Evolutionary conservation across 2,329 filamentous ascomycete genomes (phyloP), one percentile per base, ranked within the genome.

Genomic region (Pyrenophora seminiperda): DNA sequence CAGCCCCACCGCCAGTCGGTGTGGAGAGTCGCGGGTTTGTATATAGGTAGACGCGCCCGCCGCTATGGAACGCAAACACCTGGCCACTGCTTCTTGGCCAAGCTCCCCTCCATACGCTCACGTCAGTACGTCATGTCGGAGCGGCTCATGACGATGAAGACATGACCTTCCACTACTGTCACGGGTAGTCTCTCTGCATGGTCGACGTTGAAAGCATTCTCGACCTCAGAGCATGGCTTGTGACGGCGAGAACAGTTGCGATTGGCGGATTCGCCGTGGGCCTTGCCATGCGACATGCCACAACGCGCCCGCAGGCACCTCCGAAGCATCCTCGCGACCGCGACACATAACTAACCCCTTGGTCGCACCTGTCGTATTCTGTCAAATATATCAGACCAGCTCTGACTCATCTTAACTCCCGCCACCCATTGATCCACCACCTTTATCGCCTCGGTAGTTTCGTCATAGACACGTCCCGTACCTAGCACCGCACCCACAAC

Each of bases 381-480:
- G 54, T 42, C 10, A 53, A 31, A n/a, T 42, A 42, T n/a, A 41
- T 15, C 34, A 41, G 34, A 38, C 34, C 47, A 46, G 50, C 18
- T 56, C 51, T 62, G 58, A 61, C 58, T 62, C 63, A 63, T 44
- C 47, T 17, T 45, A 17, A 41, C 41, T 32, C 40, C 51, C 43
- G 53, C 54, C 45, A 55, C 54, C n/a, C 31, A 30, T 41, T 52
- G 41, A 44, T 47, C 48, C 45, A 47, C 15, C 46, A 44, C 50
- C 20, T 36, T 47, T 46, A 53, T 62, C 65, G 56, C 61, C 62
- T 62, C 61, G 57, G 60, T 53, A 59, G 55, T 56, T 64, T 69
- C 68, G 65, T 70, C 68, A 70, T 67, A 53, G 62, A 65, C 41
- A 49, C 47, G 9, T 10, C 24, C 49, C 42, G 47, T 50, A 49